phyloP scores from a whole-genome alignment of 306 rosid genomes.

The Begonia masoniana region DNA sequence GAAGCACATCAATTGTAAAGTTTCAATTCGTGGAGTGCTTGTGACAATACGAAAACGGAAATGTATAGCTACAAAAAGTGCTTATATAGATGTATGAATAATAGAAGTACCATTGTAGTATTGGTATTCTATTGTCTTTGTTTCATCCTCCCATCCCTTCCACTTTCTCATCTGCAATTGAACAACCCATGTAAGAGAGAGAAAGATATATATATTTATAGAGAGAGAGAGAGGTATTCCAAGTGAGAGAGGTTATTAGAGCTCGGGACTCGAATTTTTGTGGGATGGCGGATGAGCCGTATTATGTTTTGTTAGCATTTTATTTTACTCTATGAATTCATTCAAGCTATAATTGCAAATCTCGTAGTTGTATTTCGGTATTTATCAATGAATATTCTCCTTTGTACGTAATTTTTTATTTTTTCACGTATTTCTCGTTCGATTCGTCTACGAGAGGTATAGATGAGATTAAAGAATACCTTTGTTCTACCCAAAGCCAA shows the following conservation, averaged over 20 bases:
- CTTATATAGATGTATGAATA: background rate
- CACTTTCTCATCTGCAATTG: conserved; percentile 42
- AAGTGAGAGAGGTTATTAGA: no score
- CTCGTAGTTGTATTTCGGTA: no score
- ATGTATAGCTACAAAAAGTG: no score
- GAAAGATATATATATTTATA: no score
- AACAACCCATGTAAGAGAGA: background rate
- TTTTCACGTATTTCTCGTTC: background rate
- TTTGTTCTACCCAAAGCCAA: conserved; percentile 37
- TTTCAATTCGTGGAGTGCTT: background rate
- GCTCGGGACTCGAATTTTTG: no score
- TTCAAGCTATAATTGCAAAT: no score
- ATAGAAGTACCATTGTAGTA: conserved; percentile 34
- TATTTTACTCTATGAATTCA: no score
- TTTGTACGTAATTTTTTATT: conserved; percentile 11
- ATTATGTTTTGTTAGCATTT: no score
- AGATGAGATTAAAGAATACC: conserved; percentile 13
- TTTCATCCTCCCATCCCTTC: conserved; percentile 67
- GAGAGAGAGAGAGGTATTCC: no score
- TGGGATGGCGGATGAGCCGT: no score
- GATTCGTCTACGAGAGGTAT: background rate
- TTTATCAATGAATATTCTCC: conserved; percentile 11
- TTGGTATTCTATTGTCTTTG: conserved; percentile 53
- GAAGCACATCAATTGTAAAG: background rate
- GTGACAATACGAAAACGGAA: background rate